These are phyloP conservation scores for Kernera saxatilis DNA, from an alignment of 345 rosid species.

Conservation along the genomic window DNA sequence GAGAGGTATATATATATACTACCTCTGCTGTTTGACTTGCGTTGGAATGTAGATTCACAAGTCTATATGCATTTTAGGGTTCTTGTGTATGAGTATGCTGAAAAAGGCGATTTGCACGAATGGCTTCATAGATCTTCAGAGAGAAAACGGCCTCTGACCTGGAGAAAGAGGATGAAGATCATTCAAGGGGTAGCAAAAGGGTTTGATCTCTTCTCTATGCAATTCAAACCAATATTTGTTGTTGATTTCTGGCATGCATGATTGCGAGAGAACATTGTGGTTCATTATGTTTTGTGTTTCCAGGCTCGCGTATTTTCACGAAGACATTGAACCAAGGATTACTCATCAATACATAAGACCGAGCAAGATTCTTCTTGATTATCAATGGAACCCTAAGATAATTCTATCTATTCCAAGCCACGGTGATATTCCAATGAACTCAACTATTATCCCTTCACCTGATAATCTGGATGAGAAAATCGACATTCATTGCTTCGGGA, in stretches of 20 bases:
- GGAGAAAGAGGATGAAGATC: constrained; percentile 54
- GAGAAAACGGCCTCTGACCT: constrained; percentile 41
- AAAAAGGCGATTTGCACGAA: constrained; percentile 64
- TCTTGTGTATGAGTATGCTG: constrained; percentile 60
- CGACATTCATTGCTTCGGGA: constrained; percentile 66
- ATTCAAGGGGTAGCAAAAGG: constrained; percentile 80
- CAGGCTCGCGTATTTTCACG: constrained; percentile 75
- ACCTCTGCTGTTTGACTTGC: neutral
- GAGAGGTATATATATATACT: constrained; percentile 38
- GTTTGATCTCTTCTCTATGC: constrained; percentile 16
- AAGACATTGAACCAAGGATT: constrained; percentile 57
- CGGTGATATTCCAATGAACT: neutral
- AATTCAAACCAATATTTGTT: neutral
- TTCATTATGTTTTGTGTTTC: constrained; percentile 7
- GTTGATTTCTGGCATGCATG: neutral
- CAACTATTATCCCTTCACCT: constrained; percentile 4
- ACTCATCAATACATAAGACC: constrained; percentile 56
- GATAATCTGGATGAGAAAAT: constrained; percentile 31
- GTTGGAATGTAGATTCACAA: neutral
- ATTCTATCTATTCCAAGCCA: constrained; percentile 30
- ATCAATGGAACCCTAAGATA: constrained; percentile 70
- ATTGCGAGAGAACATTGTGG: neutral
- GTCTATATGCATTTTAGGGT: constrained; percentile 36
- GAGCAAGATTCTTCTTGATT: constrained; percentile 65
- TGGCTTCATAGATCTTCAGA: constrained; percentile 68